phyloP scores from a whole-genome alignment of 2,329 filamentous ascomycete species.

The Cadophora malorum region DNA sequence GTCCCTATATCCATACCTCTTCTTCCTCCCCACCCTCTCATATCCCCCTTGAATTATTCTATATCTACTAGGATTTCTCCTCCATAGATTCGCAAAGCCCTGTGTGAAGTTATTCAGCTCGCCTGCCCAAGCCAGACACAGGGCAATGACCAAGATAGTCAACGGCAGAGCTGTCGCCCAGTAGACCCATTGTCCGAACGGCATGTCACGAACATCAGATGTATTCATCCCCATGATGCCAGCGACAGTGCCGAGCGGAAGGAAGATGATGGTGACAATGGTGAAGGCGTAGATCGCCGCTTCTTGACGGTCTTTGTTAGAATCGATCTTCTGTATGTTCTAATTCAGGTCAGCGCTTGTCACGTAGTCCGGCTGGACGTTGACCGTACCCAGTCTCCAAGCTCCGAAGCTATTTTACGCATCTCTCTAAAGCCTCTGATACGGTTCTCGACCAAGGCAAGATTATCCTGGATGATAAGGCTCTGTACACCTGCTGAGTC shows the following conservation, averaged over 20 bases:
- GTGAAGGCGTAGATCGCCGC: conserved; percentile 45
- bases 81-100: conserved; percentile 25
- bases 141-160: conserved; percentile 38
- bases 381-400: conserved; percentile 32
- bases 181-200: conserved; percentile 43
- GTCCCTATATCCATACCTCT: conserved; percentile 13
- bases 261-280: conserved; percentile 46
- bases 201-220: conserved; percentile 44
- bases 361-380: not conserved
- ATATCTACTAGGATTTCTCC: conserved; percentile 7
- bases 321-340: conserved; percentile 39
- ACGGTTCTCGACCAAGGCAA: conserved; percentile 31
- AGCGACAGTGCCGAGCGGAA: conserved; percentile 44
- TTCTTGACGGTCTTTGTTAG: conserved; percentile 42
- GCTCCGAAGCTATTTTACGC: conserved; percentile 30
- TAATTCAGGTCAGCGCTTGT: conserved; percentile 18
- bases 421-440: conserved; percentile 35
- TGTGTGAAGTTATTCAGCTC: conserved; percentile 30
- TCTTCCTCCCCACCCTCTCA: not conserved
- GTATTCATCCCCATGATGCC: conserved; percentile 47
- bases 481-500: conserved; percentile 33
- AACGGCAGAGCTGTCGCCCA: conserved; percentile 44
- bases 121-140: conserved; percentile 37
- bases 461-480: conserved; percentile 33
- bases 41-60: not conserved